Evolutionary conservation across 495 filamentous ascomycete genomes (phyloP), one percentile per base, ranked within the genome.

Genomic region (Lepidopterella palustris): DNA sequence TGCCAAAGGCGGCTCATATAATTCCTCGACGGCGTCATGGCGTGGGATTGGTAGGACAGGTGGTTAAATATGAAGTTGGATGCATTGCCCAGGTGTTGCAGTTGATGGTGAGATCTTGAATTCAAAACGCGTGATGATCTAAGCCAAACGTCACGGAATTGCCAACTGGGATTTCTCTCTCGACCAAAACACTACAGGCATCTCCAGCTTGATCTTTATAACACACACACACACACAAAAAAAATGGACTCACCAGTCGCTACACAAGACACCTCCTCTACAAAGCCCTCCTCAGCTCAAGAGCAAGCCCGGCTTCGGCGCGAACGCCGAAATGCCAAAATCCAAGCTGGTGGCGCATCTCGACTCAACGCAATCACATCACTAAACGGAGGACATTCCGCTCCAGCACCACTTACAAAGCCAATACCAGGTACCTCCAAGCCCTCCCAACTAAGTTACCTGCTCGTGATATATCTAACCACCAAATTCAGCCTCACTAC

Each of bases 271-370:
- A 11, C 58, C 21, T 9, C 55, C 4, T 50, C 69, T 11, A 52
- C 73, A 39, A 78, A 79, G 66, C 47, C 26, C 47, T 81, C 82
- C 1, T 76, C 81, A 20, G 79, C 79, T 29, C 83, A 85, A 61
- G 71, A 87, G 62, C 85, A 92, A 70, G 87, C 89, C 25, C 87
- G 90, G 20, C 79, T 90, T 35, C 90, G 92, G 62, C 91, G 93
- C 62, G 91, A 96, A 72, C 85, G 90, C 35, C 84, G 90, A 23
- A 88, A 95, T 73, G 89, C 91, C 27, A 96, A 95, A 76, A 87
- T 97, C 73, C 85, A 82, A 64, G 88, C 87, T 57, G 88, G 87
- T 52, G 93, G 89, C 35, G 82, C 84, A 31, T 80, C 84, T 24
- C 80, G 93, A 61, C 77, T 99, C 57, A 85, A 91, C 59, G 88